Evolutionary conservation across 768 basidiomycete species (phyloP), one percentile per base, ranked within the genome.

Genomic region (Pleurotus djamor): DNA sequence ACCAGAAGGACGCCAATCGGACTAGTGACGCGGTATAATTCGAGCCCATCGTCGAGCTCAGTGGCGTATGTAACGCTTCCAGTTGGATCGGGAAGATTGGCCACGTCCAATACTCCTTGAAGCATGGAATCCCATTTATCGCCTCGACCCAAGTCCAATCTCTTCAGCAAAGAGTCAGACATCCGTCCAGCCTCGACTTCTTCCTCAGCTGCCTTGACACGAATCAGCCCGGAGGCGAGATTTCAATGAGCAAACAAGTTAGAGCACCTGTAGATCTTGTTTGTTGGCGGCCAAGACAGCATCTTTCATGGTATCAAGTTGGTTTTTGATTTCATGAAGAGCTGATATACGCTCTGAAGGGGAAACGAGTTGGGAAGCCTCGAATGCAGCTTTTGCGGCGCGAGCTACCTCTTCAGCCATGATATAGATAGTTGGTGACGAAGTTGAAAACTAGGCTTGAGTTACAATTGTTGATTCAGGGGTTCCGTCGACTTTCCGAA

Each of bases 61-160:
- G 86, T 86, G 0, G 97, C 94, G 71, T 97, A 98, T 0, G 90
- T 84, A 16, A 97, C 86, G 41, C 81, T 76, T 4, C 94, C 96
- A 4, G 88, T 95, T 3, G 97, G 96, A 70, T 94, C 91, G 0
- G 88, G 87, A 35, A 99, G 83, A 6, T 76, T 72, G 34, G 92
- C 92, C 17, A 99, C 96, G 66, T 97, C 95, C 8, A 82, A 68
- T 41, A 98, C 82, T 13, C 97, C 97, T 62, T 92, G 86, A 4
- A 98, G 79, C 93, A 98, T 96, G 0, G 91, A 84, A 32, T 92
- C 88, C 91, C 94, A 98, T 73, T 98, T 99, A 67, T 92, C 93
- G 36, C 83, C 83, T 59, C 78, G 83, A 67, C 74, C 75, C 58
- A 93, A 82, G 69, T 97, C 94, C 28, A 99, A 79, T 16, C 97